Evolutionary conservation across 176 grass and related monocot genomes (phyloP).

Genomic region (Rhynchospora pubera): DNA sequence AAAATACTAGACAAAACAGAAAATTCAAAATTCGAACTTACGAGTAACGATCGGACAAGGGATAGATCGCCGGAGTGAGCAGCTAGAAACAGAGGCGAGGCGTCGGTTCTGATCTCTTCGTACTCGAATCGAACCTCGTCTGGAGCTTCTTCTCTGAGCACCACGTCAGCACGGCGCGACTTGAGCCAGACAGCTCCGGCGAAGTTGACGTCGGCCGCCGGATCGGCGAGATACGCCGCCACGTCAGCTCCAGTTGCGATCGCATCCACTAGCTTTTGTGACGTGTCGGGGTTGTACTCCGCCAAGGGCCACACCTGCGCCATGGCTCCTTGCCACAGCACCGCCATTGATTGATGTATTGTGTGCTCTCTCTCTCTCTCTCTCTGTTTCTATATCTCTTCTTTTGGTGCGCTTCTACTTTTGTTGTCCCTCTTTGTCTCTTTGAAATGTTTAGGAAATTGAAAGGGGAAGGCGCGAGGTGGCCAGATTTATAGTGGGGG

Average conservation of each 20-base stretch:
- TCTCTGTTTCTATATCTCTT: background rate
- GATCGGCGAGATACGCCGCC: slow-evolving; percentile 51
- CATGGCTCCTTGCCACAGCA: slow-evolving; percentile 50
- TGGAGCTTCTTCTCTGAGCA: slow-evolving; percentile 54
- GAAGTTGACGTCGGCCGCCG: slow-evolving; percentile 79
- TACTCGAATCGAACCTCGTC: slow-evolving; percentile 44
- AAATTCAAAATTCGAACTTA: slow-evolving; percentile 22
- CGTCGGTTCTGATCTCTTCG: slow-evolving; percentile 93
- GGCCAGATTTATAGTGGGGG: slow-evolving; percentile 42
- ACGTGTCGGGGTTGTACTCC: slow-evolving; percentile 40
- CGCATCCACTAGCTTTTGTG: slow-evolving; percentile 82
- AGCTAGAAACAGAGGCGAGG: slow-evolving; percentile 88
- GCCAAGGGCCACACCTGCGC: slow-evolving; percentile 72
- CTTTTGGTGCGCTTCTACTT: background rate
- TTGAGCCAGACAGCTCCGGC: slow-evolving; percentile 74
- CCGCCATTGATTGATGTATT: slow-evolving; percentile 38
- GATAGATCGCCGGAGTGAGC: slow-evolving; percentile 74
- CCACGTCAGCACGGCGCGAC: slow-evolving; percentile 46
- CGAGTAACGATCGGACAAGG: slow-evolving; percentile 68
- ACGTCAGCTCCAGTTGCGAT: slow-evolving; percentile 42
- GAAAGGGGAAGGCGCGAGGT: slow-evolving; percentile 56
- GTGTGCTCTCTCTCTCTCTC: background rate
- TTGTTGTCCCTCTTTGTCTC: background rate
- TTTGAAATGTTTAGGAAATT: slow-evolving; percentile 34
- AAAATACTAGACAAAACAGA: background rate